A percentile compares a stretch with the other conserved stretches of the same genome.
Evolutionary conservation across 371 early-diverging fungal genomes (phyloP).

Genomic region (Rhizopus microsporus): DNA sequence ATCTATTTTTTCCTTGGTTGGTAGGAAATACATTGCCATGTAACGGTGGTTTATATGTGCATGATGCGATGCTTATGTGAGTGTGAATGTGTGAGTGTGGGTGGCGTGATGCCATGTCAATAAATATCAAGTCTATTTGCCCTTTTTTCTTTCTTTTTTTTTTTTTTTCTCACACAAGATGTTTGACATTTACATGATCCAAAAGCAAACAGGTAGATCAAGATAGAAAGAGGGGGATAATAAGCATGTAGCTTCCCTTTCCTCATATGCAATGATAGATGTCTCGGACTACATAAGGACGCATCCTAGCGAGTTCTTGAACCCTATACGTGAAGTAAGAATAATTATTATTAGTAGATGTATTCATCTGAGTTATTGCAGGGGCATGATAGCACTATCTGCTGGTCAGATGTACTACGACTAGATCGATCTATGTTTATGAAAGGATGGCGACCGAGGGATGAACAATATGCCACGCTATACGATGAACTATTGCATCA

Average conservation of each 20-base stretch:
- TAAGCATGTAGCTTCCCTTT: too few species aligned
- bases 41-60: too few species aligned
- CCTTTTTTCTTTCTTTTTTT: background rate
- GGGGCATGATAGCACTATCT: background rate
- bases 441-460: slow-evolving; percentile 19
- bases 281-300: slow-evolving; percentile 19
- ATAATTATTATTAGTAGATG: background rate
- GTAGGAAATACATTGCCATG: too few species aligned
- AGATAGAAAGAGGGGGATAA: background rate
- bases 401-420: slow-evolving; percentile 11
- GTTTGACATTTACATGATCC: slow-evolving; percentile 1
- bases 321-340: slow-evolving; percentile 10
- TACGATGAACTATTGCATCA: slow-evolving; percentile 22
- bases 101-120: background rate
- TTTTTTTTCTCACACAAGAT: background rate
- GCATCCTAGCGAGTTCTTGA: slow-evolving; percentile 17
- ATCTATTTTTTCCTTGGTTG: too few species aligned
- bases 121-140: background rate
- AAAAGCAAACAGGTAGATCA: background rate
- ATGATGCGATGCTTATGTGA: background rate
- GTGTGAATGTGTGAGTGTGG: background rate
- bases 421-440: slow-evolving; percentile 14
- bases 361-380: background rate
- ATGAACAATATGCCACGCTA: slow-evolving; percentile 6
- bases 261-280: background rate